Percentiles rank a stretch among this genome's conserved stretches.
Evolutionary conservation across 352 stramenopile species (phyloP).

Genomic region (Phytophthora chlamydospora): DNA sequence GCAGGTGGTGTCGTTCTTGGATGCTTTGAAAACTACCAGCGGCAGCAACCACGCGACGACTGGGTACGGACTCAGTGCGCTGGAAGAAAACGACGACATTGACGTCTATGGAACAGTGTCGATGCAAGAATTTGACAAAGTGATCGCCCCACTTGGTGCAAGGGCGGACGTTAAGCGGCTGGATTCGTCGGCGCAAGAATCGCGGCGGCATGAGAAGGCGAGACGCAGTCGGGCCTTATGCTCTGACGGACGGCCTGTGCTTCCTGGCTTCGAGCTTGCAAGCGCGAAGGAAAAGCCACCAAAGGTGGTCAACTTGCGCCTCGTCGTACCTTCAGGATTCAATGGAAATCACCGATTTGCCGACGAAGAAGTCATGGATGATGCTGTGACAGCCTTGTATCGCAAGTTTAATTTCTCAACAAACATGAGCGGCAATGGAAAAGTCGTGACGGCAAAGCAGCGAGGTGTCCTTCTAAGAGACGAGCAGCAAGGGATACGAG

Average conservation of each 20-base stretch:
- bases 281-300: conserved; percentile 46
- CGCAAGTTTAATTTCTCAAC: conserved; percentile 63
- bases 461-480: conserved; percentile 50
- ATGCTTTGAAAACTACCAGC: conserved; percentile 55
- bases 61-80: conserved; percentile 70
- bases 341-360: conserved; percentile 55
- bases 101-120: conserved; percentile 77
- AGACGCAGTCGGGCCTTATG: conserved; percentile 40
- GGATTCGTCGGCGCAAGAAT: conserved; percentile 44
- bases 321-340: conserved; percentile 65
- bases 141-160: conserved; percentile 48
- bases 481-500: neutral
- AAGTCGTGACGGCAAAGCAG: conserved; percentile 59
- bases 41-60: conserved; percentile 47
- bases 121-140: conserved; percentile 73
- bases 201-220: conserved; percentile 27
- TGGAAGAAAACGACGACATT: conserved; percentile 87
- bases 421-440: conserved; percentile 34
- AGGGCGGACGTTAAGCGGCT: conserved; percentile 35
- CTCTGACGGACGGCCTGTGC: conserved; percentile 57
- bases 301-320: conserved; percentile 41
- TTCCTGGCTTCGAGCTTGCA: conserved; percentile 67
- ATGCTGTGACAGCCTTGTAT: conserved; percentile 49
- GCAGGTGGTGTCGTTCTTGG: conserved; percentile 76
- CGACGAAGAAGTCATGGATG: conserved; percentile 29